Evolutionary conservation across 1,284 basidiomycete genomes (phyloP).

Genomic region (Somion occarium): DNA sequence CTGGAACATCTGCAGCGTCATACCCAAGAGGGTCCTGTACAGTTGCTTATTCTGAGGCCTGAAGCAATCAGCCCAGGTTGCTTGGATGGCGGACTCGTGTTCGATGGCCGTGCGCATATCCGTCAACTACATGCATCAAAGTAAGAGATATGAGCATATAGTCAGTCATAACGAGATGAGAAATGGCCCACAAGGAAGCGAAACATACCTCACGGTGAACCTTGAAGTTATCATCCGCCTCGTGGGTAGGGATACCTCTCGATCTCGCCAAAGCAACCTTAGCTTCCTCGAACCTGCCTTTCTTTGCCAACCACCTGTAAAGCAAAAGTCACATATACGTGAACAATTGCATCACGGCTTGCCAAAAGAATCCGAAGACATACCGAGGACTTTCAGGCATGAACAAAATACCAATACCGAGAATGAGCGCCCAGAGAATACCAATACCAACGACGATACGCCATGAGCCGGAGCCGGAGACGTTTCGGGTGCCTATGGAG

Average conservation of each 20-base stretch:
- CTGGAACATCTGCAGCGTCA: slow-evolving; percentile 69
- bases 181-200: too few relatives aligned
- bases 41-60: slow-evolving; percentile 44
- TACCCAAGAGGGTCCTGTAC: slow-evolving; percentile 62
- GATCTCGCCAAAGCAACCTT: slow-evolving; percentile 47
- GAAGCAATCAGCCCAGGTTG: slow-evolving; percentile 64
- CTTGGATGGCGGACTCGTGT: slow-evolving; percentile 38
- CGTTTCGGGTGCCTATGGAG: slow-evolving; percentile 49
- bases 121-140: slow-evolving; percentile 29
- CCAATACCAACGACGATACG: slow-evolving; percentile 67
- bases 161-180: too few relatives aligned
- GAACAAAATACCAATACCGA: slow-evolving; percentile 65
- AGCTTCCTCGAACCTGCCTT: slow-evolving; percentile 49
- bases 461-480: slow-evolving; percentile 53
- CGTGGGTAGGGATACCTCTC: slow-evolving; percentile 44
- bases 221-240: slow-evolving; percentile 39
- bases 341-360: neutral
- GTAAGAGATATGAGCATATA: too few relatives aligned
- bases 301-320: slow-evolving; percentile 57
- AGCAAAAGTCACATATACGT: neutral
- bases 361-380: slow-evolving; percentile 1
- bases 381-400: slow-evolving; percentile 73
- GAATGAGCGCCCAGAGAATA: slow-evolving; percentile 64
- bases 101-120: slow-evolving; percentile 47
- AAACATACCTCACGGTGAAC: slow-evolving; percentile 39